Evolutionary conservation across 768 basidiomycete species (phyloP).

Genomic region (Rubroboletus pulcherrimus): DNA sequence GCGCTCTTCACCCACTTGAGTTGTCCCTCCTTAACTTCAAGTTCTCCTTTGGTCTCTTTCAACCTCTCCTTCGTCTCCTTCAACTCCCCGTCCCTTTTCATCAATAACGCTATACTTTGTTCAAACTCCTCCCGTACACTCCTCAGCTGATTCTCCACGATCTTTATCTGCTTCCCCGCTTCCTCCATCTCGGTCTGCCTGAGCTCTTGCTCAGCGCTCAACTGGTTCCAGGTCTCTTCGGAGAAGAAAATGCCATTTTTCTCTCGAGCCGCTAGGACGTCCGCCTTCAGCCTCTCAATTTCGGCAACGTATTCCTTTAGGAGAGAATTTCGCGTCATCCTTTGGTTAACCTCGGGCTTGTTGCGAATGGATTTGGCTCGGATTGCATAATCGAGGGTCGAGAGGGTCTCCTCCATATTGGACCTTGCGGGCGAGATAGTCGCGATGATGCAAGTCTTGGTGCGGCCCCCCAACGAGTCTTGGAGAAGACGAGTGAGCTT

Average conservation of each 20-base stretch:
- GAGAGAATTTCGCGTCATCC: conserved; percentile 87
- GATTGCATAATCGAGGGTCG: conserved; percentile 94
- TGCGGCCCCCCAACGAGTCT: conserved; percentile 97
- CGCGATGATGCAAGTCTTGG: conserved; percentile 97
- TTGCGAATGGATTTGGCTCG: conserved; percentile 95
- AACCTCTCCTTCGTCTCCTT: conserved; percentile 56
- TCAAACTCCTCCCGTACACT: conserved; percentile 88
- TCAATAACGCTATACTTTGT: conserved; percentile 75
- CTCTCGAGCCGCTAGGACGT: conserved; percentile 86
- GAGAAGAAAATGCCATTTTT: conserved; percentile 96
- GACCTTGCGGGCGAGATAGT: conserved; percentile 92
- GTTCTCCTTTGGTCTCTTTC: conserved; percentile 44
- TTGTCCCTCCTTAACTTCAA: conserved; percentile 55
- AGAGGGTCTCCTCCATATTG: conserved; percentile 95
- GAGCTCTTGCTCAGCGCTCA: conserved; percentile 73
- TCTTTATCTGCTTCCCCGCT: conserved; percentile 75
- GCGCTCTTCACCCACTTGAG: conserved; percentile 54
- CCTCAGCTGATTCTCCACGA: conserved; percentile 78
- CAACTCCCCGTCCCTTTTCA: conserved; percentile 74
- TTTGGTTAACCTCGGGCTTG: conserved; percentile 92
- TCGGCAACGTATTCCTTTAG: conserved; percentile 92
- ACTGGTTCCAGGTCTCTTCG: conserved; percentile 84
- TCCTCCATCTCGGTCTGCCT: conserved; percentile 77
- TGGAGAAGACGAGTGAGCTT: conserved; percentile 96
- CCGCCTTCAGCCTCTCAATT: conserved; percentile 89